Evolutionary conservation across 768 basidiomycete species (phyloP).

Genomic region (Rhodocollybia butyracea): DNA sequence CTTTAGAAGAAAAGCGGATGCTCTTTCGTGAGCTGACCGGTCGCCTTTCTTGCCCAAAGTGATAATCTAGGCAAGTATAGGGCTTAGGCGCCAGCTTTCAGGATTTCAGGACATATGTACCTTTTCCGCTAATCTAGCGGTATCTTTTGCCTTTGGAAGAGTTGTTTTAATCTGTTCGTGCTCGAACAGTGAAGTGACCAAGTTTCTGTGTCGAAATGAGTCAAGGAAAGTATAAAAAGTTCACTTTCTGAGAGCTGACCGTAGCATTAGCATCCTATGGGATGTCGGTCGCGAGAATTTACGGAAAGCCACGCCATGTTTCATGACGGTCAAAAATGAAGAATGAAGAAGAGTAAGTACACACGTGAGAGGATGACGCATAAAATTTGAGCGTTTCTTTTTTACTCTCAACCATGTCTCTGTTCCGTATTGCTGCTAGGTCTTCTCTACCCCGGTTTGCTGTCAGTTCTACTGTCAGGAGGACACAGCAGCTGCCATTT

Average conservation of each 20-base stretch:
- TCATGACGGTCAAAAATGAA: constrained; percentile 51
- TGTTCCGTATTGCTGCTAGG: constrained; percentile 49
- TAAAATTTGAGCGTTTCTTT: background rate
- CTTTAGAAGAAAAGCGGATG: constrained; percentile 77
- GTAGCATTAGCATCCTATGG: constrained; percentile 89
- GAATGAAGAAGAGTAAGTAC: constrained; percentile 14
- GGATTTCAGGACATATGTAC: constrained; percentile 29
- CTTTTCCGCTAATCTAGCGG: constrained; percentile 92
- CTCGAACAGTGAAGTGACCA: constrained; percentile 91
- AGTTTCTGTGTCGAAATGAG: constrained; percentile 54
- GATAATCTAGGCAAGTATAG: constrained; percentile 59
- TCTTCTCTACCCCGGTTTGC: constrained; percentile 40
- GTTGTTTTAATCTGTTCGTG: constrained; percentile 97
- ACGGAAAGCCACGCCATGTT: constrained; percentile 91
- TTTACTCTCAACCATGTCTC: constrained; percentile 44
- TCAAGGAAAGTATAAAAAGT: background rate
- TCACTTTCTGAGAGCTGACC: constrained; percentile 62
- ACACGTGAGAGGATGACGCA: background rate
- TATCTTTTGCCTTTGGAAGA: constrained; percentile 89
- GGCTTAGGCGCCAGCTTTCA: background rate
- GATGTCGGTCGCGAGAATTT: constrained; percentile 91
- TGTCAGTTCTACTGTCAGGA: constrained; percentile 29
- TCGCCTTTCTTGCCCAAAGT: constrained; percentile 87
- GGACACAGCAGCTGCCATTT: constrained; percentile 36
- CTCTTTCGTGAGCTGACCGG: constrained; percentile 64